Percentiles rank a stretch among this genome's conserved stretches.
Evolutionary conservation across 345 rosid species (phyloP).

Genomic region (Populus nigra): DNA sequence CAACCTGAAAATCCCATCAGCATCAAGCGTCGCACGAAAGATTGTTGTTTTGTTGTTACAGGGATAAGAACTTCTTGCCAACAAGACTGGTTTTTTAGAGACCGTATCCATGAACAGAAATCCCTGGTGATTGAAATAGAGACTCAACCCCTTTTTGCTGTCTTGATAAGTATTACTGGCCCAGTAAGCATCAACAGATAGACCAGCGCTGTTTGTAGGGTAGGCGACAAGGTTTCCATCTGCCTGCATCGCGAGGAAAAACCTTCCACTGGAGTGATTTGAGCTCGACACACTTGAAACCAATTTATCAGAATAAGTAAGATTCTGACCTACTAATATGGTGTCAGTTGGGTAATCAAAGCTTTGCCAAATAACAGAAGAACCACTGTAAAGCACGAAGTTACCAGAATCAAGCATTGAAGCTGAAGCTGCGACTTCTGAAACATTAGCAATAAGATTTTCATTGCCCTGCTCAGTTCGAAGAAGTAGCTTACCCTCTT

Average conservation of each 20-base stretch:
- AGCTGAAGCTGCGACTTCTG: conserved; percentile 9
- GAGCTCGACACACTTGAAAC: conserved; percentile 23
- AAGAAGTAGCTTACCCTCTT: conserved; percentile 8
- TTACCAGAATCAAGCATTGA: conserved; percentile 35
- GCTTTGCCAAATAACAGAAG: too few species aligned
- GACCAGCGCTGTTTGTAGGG: conserved; percentile 13
- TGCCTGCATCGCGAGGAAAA: conserved; percentile 26
- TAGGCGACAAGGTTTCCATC: conserved; percentile 5
- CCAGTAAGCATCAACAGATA: conserved; percentile 26
- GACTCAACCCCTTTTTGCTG: neutral
- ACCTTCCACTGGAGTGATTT: conserved; percentile 26
- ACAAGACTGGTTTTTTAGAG: neutral
- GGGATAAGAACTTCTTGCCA: neutral
- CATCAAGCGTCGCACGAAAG: conserved; percentile 21
- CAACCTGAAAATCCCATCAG: conserved; percentile 1
- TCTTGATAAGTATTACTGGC: accelerated
- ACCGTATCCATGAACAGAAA: neutral
- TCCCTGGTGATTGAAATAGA: conserved; percentile 12
- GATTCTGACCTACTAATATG: too few species aligned
- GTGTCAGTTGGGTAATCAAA: too few species aligned
- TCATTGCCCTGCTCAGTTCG: conserved; percentile 4
- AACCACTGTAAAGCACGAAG: conserved; percentile 2
- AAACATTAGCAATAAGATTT: neutral
- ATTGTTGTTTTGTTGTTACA: neutral
- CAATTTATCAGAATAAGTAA: neutral